phyloP scores from a whole-genome alignment of 495 filamentous ascomycete genomes.

The Aspergillus cavernicola region DNA sequence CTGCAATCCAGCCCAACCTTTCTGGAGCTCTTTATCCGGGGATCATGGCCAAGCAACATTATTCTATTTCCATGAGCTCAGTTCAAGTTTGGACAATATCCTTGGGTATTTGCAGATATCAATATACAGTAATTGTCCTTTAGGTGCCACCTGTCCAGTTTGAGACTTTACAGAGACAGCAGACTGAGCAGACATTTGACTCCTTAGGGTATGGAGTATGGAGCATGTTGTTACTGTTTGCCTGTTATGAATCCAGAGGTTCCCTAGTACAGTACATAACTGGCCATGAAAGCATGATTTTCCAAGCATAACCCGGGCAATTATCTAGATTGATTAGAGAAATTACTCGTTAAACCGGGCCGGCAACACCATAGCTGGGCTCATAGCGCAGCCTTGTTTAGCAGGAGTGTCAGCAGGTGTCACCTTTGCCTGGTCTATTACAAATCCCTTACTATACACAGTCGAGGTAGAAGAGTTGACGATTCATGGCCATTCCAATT shows the following conservation, averaged over 20 bases:
- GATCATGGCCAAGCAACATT: background rate
- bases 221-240: background rate
- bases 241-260: background rate
- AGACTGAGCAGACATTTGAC: background rate
- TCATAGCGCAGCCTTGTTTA: background rate
- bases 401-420: background rate
- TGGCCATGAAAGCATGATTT: background rate
- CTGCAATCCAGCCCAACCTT: background rate
- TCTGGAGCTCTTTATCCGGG: background rate
- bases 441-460: background rate
- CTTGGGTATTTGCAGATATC: background rate
- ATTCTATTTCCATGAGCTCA: background rate
- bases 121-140: background rate
- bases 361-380: background rate
- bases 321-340: background rate
- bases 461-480: background rate
- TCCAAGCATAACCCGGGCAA: background rate
- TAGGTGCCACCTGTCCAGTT: background rate
- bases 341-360: background rate
- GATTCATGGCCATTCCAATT: background rate
- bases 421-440: background rate
- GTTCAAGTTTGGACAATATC: background rate
- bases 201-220: background rate
- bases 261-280: background rate
- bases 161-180: background rate